A percentile compares a stretch with the other conserved stretches of the same genome.
Conservation (phyloP, 208 protist genomes). For the Strigomonas galati region DNA sequence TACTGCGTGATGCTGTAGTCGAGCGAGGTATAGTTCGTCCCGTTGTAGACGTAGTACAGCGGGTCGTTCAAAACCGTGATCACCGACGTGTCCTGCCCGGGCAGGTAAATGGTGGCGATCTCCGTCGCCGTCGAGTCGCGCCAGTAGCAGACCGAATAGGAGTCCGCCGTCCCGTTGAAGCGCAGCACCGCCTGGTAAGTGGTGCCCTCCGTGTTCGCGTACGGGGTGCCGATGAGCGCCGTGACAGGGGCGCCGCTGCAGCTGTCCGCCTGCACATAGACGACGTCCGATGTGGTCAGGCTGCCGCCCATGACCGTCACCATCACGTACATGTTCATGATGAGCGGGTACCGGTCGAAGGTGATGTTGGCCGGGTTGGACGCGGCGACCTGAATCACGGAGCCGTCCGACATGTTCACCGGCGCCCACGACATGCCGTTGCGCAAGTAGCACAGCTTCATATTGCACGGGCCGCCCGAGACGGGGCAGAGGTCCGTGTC, state of each 20-base stretch:
- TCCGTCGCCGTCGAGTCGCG: slow-evolving; percentile 48
- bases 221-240: slow-evolving; percentile 27
- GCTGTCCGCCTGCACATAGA: slow-evolving; percentile 36
- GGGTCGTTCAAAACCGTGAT: slow-evolving; percentile 47
- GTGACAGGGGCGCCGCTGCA: slow-evolving; percentile 48
- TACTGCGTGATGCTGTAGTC: slow-evolving; percentile 49
- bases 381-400: slow-evolving; percentile 39
- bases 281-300: slow-evolving; percentile 38
- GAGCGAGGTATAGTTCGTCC: slow-evolving; percentile 40
- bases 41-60: slow-evolving; percentile 62
- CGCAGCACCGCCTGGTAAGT: slow-evolving; percentile 76
- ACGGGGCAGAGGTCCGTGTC: slow-evolving; percentile 55
- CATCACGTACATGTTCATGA: slow-evolving; percentile 76
- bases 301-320: slow-evolving; percentile 62
- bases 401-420: slow-evolving; percentile 36
- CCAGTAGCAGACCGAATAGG: slow-evolving; percentile 77
- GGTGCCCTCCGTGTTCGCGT: slow-evolving; percentile 32
- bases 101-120: slow-evolving; percentile 47
- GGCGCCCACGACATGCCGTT: slow-evolving; percentile 68
- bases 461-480: slow-evolving; percentile 32
- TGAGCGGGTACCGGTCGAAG: slow-evolving; percentile 68
- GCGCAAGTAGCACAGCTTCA: slow-evolving; percentile 86
- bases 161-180: slow-evolving; percentile 29
- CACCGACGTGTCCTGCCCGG: slow-evolving; percentile 20
- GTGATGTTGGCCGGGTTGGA: slow-evolving; percentile 59